These are phyloP conservation scores for Populus pruinosa DNA, from an alignment of 345 rosid genomes.

Conservation along the genomic window DNA sequence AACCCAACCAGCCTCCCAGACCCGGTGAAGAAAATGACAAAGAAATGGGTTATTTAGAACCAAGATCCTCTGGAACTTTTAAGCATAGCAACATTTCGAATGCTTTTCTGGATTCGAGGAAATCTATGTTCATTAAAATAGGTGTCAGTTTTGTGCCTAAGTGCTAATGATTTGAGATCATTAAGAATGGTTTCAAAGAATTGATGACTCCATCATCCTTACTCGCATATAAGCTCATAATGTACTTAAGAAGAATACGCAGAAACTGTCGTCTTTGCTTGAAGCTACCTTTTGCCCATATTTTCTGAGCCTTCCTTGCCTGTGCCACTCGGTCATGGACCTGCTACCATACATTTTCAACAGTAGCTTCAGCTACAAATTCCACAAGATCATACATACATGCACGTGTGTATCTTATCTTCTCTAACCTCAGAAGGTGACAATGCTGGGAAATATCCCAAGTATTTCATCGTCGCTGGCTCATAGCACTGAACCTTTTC, in stretches of 20 bases:
- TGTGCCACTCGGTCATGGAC: conserved; percentile 72
- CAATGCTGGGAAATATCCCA: conserved; percentile 80
- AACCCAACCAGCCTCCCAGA: neutral
- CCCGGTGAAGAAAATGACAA: neutral
- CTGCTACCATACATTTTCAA: conserved; percentile 33
- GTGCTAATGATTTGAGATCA: neutral
- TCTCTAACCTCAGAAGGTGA: conserved; percentile 67
- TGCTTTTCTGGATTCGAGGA: neutral
- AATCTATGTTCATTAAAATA: neutral
- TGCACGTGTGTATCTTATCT: neutral
- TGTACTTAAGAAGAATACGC: conserved; percentile 84
- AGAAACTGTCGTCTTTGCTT: conserved; percentile 91
- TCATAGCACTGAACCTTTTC: conserved; percentile 93
- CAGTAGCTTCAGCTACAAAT: neutral
- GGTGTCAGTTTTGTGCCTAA: neutral
- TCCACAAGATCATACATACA: neutral
- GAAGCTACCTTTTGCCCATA: conserved; percentile 90
- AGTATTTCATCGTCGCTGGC: conserved; percentile 96
- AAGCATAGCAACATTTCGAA: neutral
- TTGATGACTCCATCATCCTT: conserved; percentile 24
- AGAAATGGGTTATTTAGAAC: neutral
- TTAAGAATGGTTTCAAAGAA: neutral
- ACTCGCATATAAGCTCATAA: conserved; percentile 97
- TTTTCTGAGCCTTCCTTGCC: conserved; percentile 90
- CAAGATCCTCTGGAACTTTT: neutral